Evolutionary conservation across 1,139 yeast genomes (phyloP).

Genomic region (Zygosaccharomyces sapae): DNA sequence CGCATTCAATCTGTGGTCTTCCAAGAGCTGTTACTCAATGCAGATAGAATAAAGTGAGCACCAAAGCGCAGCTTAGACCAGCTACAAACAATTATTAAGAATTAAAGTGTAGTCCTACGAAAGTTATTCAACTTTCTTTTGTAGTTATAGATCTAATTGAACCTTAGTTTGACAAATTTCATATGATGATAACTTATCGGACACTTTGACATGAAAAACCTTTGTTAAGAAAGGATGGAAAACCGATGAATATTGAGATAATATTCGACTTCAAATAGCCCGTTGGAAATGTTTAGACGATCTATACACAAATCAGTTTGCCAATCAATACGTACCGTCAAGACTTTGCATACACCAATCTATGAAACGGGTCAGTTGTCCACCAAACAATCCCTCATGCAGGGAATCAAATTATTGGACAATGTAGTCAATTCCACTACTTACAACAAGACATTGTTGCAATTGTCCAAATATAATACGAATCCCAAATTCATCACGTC

Average conservation of each 20-base stretch:
- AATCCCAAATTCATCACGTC: conserved; percentile 26
- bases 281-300: not conserved
- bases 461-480: conserved; percentile 27
- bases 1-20: not conserved
- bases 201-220: not conserved
- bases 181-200: not conserved
- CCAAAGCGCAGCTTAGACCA: conserved; percentile 1
- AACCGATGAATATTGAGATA: not conserved
- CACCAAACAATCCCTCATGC: conserved; percentile 18
- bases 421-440: conserved; percentile 21
- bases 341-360: conserved; percentile 32
- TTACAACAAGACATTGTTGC: conserved; percentile 24
- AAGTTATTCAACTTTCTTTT: not conserved
- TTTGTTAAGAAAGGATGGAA: not conserved
- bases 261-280: not conserved
- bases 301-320: not conserved
- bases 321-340: conserved; percentile 17
- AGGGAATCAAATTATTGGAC: conserved; percentile 23
- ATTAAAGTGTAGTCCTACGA: not conserved
- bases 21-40: not conserved
- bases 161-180: not conserved
- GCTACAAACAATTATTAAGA: too few species aligned
- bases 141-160: not conserved
- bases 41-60: conserved; percentile 5
- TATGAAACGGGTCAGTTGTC: conserved; percentile 14